Conservation (phyloP, 495 filamentous ascomycete genomes). For the Daldinia vernicosa region DNA sequence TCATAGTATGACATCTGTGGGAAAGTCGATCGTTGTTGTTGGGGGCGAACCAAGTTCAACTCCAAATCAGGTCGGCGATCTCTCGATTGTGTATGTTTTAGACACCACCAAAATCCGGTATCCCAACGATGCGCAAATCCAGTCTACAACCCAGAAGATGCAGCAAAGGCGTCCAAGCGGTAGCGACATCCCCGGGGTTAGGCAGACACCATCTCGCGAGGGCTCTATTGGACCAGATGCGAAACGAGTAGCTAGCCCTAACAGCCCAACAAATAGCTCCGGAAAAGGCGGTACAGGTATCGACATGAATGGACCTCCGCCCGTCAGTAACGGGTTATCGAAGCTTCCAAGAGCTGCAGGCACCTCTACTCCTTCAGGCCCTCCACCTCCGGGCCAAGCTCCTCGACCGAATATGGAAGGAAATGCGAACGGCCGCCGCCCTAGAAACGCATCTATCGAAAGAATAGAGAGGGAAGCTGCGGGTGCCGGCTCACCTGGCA, state of each 20-base stretch:
- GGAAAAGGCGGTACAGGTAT: conserved; percentile 45
- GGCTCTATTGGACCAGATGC: conserved; percentile 67
- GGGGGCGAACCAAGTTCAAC: conserved; percentile 94
- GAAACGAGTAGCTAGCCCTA: conserved; percentile 58
- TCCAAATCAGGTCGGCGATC: conserved; percentile 77
- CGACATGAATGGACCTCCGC: conserved; percentile 47
- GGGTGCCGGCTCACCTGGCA: conserved; percentile 39
- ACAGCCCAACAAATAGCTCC: conserved; percentile 51
- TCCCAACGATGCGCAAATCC: conserved; percentile 76
- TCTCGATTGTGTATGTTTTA: conserved; percentile 88
- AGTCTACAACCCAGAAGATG: conserved; percentile 49
- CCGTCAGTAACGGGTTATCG: conserved; percentile 57
- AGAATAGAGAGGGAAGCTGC: conserved; percentile 49
- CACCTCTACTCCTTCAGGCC: conserved; percentile 77
- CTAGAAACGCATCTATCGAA: conserved; percentile 54
- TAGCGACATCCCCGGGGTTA: conserved; percentile 44
- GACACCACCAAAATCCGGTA: conserved; percentile 97
- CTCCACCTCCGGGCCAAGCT: conserved; percentile 86
- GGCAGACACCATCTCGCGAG: conserved; percentile 66
- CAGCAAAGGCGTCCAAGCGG: conserved; percentile 54
- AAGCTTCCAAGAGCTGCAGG: conserved; percentile 75
- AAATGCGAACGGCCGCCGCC: conserved; percentile 40
- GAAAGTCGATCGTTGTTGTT: conserved; percentile 89
- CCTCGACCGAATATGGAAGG: conserved; percentile 67
- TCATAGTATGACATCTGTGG: conserved; percentile 95